A percentile compares a stretch with the other conserved stretches of the same genome.
These are phyloP conservation scores for Uronychia binucleata DNA, from an alignment of 73 alveolate species.

Conservation along the genomic window DNA sequence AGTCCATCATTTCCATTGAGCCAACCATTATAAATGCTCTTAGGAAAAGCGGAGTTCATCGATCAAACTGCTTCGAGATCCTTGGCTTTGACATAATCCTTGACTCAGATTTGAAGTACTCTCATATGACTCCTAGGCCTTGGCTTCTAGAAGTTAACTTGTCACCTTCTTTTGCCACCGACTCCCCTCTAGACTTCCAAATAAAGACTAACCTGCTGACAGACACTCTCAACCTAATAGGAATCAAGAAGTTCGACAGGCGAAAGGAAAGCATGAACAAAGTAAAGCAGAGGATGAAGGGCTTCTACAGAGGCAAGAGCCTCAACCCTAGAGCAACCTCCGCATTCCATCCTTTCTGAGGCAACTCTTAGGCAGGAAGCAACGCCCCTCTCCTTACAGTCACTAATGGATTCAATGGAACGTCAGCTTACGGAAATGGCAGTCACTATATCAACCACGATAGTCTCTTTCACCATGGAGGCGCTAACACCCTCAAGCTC, in stretches of 20 bases:
- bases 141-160: conserved; percentile 91
- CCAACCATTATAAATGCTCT: neutral
- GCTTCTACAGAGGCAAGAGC: conserved; percentile 19
- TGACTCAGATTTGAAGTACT: conserved; percentile 76
- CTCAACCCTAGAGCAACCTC: conserved; percentile 19
- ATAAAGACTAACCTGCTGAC: conserved; percentile 81
- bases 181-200: conserved; percentile 87
- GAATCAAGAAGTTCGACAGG: conserved; percentile 67
- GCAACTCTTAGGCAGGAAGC: neutral
- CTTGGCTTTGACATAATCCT: conserved; percentile 75
- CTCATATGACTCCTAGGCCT: conserved; percentile 38
- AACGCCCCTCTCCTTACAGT: neutral
- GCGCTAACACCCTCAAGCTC: neutral
- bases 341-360: neutral
- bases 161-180: conserved; percentile 85
- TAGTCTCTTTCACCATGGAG: neutral
- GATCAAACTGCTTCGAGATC: conserved; percentile 42
- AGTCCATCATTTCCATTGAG: conserved; percentile 42
- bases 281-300: conserved; percentile 47
- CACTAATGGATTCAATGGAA: neutral
- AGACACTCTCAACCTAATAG: conserved; percentile 84
- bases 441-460: neutral
- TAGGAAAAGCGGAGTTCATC: conserved; percentile 1
- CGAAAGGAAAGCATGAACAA: conserved; percentile 62
- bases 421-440: neutral